Percentiles rank a stretch among this genome's conserved stretches.
Conservation (phyloP, 2,329 filamentous ascomycete species). For the Stromatinia cepivora region DNA sequence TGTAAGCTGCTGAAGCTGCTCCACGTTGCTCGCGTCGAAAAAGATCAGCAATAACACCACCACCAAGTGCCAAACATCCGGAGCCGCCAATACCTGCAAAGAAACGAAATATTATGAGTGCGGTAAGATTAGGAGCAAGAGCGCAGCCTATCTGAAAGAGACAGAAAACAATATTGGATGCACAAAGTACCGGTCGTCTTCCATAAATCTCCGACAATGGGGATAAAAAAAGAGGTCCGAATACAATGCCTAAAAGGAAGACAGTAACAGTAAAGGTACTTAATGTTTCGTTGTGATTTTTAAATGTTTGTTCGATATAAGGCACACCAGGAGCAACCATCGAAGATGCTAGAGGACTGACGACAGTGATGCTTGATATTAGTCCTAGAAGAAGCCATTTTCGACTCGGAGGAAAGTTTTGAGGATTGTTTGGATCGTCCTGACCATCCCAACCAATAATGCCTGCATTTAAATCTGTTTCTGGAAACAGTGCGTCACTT, state of each 20-base stretch:
- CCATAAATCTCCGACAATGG: slow-evolving; percentile 66
- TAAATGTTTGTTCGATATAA: slow-evolving; percentile 29
- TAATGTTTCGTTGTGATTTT: slow-evolving; percentile 26
- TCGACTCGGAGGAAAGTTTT: slow-evolving; percentile 24
- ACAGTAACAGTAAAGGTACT: slow-evolving; percentile 43
- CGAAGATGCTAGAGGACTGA: slow-evolving; percentile 41
- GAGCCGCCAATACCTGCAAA: slow-evolving; percentile 49
- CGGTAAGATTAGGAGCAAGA: slow-evolving; percentile 51
- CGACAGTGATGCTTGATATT: slow-evolving; percentile 26
- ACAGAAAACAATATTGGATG: slow-evolving; percentile 59
- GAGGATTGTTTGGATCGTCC: slow-evolving; percentile 26
- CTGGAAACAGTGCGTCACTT: slow-evolving; percentile 3
- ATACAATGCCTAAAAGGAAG: slow-evolving; percentile 58
- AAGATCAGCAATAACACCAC: slow-evolving; percentile 47
- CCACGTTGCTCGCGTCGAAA: slow-evolving; percentile 40
- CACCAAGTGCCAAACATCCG: slow-evolving; percentile 46
- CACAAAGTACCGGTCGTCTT: slow-evolving; percentile 55
- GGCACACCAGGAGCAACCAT: slow-evolving; percentile 47
- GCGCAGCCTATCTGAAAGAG: slow-evolving; percentile 65
- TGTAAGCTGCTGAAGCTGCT: slow-evolving; percentile 35
- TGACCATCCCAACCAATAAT: slow-evolving; percentile 28
- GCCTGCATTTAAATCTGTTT: slow-evolving; percentile 48
- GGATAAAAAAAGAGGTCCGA: slow-evolving; percentile 58
- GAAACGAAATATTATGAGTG: slow-evolving; percentile 50
- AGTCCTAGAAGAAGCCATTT: slow-evolving; percentile 25